Base-by-base conservation (phyloP, 257 asterid species). In the Anisodus tanguticus region DNA sequence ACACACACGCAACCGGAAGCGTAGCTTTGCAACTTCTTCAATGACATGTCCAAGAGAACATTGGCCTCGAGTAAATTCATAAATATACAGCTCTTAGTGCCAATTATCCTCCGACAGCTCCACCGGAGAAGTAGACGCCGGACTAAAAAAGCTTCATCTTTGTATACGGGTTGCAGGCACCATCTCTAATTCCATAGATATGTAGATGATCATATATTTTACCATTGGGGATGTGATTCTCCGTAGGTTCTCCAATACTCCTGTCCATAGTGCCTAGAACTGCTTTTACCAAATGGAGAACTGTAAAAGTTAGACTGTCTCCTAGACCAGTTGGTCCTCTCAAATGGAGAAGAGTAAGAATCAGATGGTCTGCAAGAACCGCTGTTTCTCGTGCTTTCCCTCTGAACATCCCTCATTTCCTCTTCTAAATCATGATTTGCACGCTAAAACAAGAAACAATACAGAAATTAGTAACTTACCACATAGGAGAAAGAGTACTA, bases 341-440 rank as follows among this genome's bases (percentile, higher is more conserved):
- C 95, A 39, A 22, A 88, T 55, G 95, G 91, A 84, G 95, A 91
- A 83, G 87, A 86, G 88, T 93, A 89, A 84, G 86, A 90, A 82
- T 94, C 91, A 35, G 95, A 93, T 58, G 94, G 80, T 79, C 83
- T 86, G 39, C 88, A 88, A 66, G 91, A 86, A 68, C 83, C 84
- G 39, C 86, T 69, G 83, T 83, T 89, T 74, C 92, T 88, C 85
- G 72, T 79, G 89, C 86, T 83, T 41, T 88, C 89, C 79, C 87
- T 80, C 86, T 85, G 26, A 45, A 76, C 57, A 71, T 88, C 90
- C 87, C 94, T 88, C 16, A 82, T 83, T 88, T 93, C 93, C 90
- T 93, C 98, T 77, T 91, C 97, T 8, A 76, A 49, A 47, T 95
- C 90, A 66, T 95, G 93, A 59, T 90, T 88, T 2, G 94, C 88